Base-by-base conservation (phyloP, 257 asterid genomes). In the Cinchona pubescens region DNA sequence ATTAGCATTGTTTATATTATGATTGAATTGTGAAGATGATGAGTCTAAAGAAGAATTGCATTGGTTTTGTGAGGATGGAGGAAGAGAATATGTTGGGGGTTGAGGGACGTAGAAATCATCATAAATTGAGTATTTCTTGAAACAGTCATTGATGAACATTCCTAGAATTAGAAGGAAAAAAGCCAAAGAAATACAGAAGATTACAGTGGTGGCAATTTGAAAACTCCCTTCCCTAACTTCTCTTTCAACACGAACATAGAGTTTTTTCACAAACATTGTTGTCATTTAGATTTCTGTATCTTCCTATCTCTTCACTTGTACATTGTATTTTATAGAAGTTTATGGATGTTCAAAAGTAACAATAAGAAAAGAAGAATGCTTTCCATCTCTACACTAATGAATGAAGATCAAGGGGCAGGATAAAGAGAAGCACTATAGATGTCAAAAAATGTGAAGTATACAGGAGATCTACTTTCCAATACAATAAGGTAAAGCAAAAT, bases 91-190 rank as follows among this genome's bases (percentile, higher is more conserved):
- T 10, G 88, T 82, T 9, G 78, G 79, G 79, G 83, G 83, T 32
- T 83, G 69, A 40, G 92, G 84, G 51, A 80, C 69, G 75, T 88
- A 78, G 23, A 89, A 75, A 60, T 90, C 92, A 62, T 92, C 96
- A 53, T 85, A 82, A 27, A 86, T 30, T 21, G 85, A 78, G 79
- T 80, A 84, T 48, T 81, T 83, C 40, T 78, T 84, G 80, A 89
- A 78, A 48, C 82, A 87, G 53, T 90, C 87, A 59, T 86, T 86
- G 78, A 90, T 84, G 88, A 85, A 82, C 78, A 79, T 77, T 37
- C 85, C 90, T 35, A 92, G 61, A 60, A 85, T 64, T 9, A 88
- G 63, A 35, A 90, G 79, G 10, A 87, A 79, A 29, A 90, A 82
- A 23, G 92, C 56, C 56, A 87, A 25, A 5, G 88, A 85, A 23